Evolutionary conservation across 1,284 basidiomycete species (phyloP).

Genomic region (Cutaneotrichosporon sp.): DNA sequence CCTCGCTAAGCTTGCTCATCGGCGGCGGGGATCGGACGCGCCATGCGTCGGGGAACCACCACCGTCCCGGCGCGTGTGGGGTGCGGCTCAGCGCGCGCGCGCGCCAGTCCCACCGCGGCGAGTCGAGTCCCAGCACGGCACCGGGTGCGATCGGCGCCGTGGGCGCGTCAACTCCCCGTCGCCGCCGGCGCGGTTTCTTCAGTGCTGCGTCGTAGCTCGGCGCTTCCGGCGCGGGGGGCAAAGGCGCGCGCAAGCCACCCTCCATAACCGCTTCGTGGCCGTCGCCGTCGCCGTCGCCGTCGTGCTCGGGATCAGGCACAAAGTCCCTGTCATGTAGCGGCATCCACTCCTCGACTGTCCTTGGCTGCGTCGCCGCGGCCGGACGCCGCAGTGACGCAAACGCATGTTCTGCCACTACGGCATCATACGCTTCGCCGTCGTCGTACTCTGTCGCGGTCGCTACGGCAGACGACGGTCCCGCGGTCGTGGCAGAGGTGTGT

Average conservation of each 20-base stretch:
- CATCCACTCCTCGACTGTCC: slow-evolving; percentile 3
- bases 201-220: slow-evolving; percentile 7
- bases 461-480: no score
- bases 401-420: not conserved
- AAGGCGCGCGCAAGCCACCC: not conserved
- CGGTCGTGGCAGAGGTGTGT: no score
- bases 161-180: not conserved
- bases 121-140: slow-evolving; percentile 22
- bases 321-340: slow-evolving; percentile 4
- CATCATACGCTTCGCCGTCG: not conserved
- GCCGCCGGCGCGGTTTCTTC: slow-evolving; percentile 10
- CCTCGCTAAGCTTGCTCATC: slow-evolving; percentile 37
- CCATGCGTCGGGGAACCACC: slow-evolving; percentile 25
- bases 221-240: no score
- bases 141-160: slow-evolving; percentile 18
- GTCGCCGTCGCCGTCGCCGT: not conserved
- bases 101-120: slow-evolving; percentile 41
- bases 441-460: not conserved
- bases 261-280: not conserved
- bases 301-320: not conserved
- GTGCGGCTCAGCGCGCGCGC: slow-evolving; percentile 4
- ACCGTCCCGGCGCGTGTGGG: slow-evolving; percentile 4
- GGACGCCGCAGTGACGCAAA: not conserved
- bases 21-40: slow-evolving; percentile 43
- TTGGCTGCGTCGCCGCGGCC: not conserved